A percentile compares a stretch with the other conserved stretches of the same genome.
phyloP scores from a whole-genome alignment of 768 basidiomycete species.

The Galerina marginata region DNA sequence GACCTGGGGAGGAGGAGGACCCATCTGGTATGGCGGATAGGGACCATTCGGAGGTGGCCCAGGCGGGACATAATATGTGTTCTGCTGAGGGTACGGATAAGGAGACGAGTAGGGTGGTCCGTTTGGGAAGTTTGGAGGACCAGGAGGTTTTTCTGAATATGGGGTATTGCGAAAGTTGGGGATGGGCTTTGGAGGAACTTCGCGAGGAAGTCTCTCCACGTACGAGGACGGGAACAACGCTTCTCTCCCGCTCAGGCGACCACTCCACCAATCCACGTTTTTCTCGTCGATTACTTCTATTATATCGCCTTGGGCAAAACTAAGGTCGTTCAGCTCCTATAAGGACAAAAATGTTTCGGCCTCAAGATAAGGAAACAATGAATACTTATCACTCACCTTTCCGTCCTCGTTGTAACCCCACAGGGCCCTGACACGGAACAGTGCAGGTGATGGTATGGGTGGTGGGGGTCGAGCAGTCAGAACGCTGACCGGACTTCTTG shows the following conservation, averaged over 20 bases:
- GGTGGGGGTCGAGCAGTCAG: constrained; percentile 22
- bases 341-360: background rate
- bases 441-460: constrained; percentile 25
- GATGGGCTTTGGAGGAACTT: background rate
- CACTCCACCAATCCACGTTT: constrained; percentile 88
- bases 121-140: constrained; percentile 17
- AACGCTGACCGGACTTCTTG: constrained; percentile 11
- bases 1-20: constrained; percentile 19
- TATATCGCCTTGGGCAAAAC: constrained; percentile 73
- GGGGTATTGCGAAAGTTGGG: background rate
- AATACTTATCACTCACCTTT: constrained; percentile 38
- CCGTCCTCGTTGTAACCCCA: constrained; percentile 73
- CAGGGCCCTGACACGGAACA: constrained; percentile 54
- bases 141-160: constrained; percentile 16
- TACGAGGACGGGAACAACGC: constrained; percentile 81
- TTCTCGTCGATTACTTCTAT: constrained; percentile 77
- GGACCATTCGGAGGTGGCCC: constrained; percentile 16
- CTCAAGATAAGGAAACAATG: background rate
- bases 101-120: constrained; percentile 24
- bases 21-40: constrained; percentile 17
- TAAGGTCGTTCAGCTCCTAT: constrained; percentile 76
- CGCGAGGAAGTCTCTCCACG: constrained; percentile 56
- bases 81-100: constrained; percentile 25
- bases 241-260: constrained; percentile 61
- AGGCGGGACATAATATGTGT: constrained; percentile 13